These are phyloP conservation scores for Gastrolobium villosum DNA, from an alignment of 306 rosid genomes.

Conservation along the genomic window DNA sequence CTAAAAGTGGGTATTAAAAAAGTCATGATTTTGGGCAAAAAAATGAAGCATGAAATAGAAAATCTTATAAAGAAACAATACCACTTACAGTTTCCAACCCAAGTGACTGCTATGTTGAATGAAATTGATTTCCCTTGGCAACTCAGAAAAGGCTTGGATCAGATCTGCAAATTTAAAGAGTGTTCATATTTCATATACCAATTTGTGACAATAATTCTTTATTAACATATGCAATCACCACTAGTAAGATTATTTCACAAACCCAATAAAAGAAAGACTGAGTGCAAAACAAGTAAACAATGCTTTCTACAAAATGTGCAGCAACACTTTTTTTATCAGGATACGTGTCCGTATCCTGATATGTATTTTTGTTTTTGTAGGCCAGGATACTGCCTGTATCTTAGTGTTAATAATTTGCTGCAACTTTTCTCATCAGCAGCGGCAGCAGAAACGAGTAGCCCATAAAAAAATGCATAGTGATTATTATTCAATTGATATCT, in stretches of 20 bases:
- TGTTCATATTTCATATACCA: constrained; percentile 6
- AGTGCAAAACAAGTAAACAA: neutral
- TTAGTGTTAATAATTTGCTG: no score
- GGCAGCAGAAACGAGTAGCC: no score
- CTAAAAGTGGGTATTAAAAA: constrained; percentile 54
- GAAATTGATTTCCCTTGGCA: constrained; percentile 85
- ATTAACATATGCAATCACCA: constrained; percentile 13
- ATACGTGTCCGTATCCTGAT: no score
- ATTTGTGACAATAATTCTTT: neutral
- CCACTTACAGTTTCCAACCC: constrained; percentile 88
- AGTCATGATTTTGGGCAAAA: neutral
- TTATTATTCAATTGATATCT: neutral
- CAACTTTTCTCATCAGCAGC: no score
- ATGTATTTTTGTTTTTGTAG: no score
- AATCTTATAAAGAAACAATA: neutral
- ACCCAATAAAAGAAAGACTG: neutral
- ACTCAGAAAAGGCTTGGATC: constrained; percentile 76
- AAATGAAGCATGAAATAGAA: constrained; percentile 12
- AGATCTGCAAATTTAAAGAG: constrained; percentile 65
- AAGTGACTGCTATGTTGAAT: constrained; percentile 82
- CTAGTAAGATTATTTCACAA: neutral
- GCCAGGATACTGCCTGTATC: no score
- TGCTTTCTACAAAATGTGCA: neutral
- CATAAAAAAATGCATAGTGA: neutral
- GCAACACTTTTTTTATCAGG: no score